Base-by-base conservation (phyloP, 2,329 filamentous ascomycete genomes). In the Pyrenophora graminea region DNA sequence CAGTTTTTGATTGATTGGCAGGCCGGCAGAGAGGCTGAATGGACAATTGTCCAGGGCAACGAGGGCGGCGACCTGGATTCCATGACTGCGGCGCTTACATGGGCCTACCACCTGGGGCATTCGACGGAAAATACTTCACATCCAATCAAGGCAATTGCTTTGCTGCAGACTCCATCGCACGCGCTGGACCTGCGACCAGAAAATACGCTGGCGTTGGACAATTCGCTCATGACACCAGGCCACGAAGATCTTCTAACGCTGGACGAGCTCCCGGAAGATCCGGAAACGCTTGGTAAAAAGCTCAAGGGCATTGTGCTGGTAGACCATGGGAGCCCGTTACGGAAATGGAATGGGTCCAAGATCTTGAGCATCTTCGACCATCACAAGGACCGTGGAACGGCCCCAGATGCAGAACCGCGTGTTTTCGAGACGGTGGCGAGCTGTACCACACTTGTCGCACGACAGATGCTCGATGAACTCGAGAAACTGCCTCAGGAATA, bases 1-100 rank as follows among this genome's bases (percentile, higher is more conserved):
- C 64, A 72, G 12, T 79, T 79, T 40, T 60, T 79, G 40, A 67
- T 78, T 52, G 77, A 79, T 61, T 79, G 77, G 77, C 77, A 79
- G 53, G 71, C 66, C 4, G 74, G 74, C 10, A 68, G 62, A 48
- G 67, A 69, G 3, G 69, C 70, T 19, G 73, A 79, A 61, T 79
- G 77, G 77, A 74, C 66, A 12, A 66, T 79, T 31, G 77, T 79
- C 4, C 68, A 75, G 61, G 77, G 77, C 51, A 79, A 79, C 55
- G 76, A 78, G 45, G 76, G 74, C 12, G 76, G 76, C 18, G 76
- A 78, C 32, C 55, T 77, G 33, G 76, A 78, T 58, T 71, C 65
- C 50, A 76, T 78, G 74, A 71, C 76, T 0, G 70, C 75, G 0
- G 77, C 77, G 5, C 64, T 79, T 6, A 74, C 75, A 6, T 79